A percentile compares a stretch with the other conserved stretches of the same genome.
These are phyloP conservation scores for Beta macrorhiza DNA, from an alignment of 179 eudicot genomes.

Conservation along the genomic window DNA sequence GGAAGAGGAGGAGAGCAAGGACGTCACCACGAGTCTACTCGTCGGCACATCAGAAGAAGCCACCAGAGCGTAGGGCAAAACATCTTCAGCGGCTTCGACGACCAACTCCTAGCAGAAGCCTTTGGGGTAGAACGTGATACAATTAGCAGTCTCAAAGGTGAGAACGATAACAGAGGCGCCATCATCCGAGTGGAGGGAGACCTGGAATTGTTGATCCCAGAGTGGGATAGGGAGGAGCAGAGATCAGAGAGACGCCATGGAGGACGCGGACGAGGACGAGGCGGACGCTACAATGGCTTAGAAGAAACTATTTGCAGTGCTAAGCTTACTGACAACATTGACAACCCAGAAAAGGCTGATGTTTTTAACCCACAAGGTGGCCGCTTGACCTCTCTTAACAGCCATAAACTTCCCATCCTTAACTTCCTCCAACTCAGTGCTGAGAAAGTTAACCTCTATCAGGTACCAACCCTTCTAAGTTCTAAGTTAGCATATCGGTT, in stretches of 20 bases:
- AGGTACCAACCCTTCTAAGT: constrained; percentile 25
- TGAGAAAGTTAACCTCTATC: constrained; percentile 44
- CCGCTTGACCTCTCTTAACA: constrained; percentile 37
- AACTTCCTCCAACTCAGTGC: constrained; percentile 43
- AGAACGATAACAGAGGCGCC: constrained; percentile 38
- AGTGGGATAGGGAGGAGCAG: constrained; percentile 25
- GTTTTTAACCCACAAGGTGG: constrained; percentile 47
- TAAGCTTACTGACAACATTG: constrained; percentile 36
- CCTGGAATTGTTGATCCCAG: constrained; percentile 32
- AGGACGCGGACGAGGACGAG: not conserved
- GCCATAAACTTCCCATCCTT: constrained; percentile 52
- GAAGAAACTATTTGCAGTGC: constrained; percentile 45
- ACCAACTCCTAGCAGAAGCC: constrained; percentile 34
- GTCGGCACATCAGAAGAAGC: constrained; percentile 16
- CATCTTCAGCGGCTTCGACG: constrained; percentile 40
- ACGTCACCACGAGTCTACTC: constrained; percentile 19
- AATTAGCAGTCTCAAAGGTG: constrained; percentile 30
- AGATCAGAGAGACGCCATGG: not conserved
- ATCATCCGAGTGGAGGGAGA: constrained; percentile 39
- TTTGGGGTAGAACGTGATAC: constrained; percentile 28
- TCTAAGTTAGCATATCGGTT: not conserved
- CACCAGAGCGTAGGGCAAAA: constrained; percentile 12
- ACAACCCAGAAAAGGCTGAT: constrained; percentile 40
- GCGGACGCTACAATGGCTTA: constrained; percentile 32
- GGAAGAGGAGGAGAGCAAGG: constrained; percentile 13